Conservation (phyloP, 2,329 filamentous ascomycete species). For the Colletotrichum tropicale region DNA sequence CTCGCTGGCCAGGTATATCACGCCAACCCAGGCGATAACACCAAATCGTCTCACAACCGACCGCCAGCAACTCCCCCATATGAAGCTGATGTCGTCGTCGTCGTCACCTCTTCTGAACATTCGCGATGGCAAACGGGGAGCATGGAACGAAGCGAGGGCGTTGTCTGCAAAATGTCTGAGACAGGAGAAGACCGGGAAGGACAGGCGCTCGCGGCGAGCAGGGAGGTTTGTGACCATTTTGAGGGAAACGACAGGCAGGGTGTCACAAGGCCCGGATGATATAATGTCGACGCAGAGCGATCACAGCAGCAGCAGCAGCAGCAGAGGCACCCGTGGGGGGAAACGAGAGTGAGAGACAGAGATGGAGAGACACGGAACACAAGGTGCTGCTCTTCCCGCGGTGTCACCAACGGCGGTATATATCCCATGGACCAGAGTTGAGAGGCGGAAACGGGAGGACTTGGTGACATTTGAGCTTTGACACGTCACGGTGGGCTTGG, state of each 20-base stretch:
- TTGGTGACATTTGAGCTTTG: not conserved
- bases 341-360: not conserved
- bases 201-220: not conserved
- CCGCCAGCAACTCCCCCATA: not conserved
- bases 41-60: not conserved
- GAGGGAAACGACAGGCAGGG: not conserved
- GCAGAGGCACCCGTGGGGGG: not conserved
- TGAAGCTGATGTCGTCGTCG: not conserved
- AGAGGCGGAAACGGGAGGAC: not conserved
- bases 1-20: constrained; percentile 46
- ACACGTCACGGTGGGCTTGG: not conserved
- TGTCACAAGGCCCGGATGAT: not conserved
- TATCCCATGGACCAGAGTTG: not conserved
- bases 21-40: constrained; percentile 34
- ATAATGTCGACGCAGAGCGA: not conserved
- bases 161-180: constrained; percentile 26
- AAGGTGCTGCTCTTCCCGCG: not conserved
- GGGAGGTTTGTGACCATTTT: not conserved
- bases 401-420: constrained; percentile 4
- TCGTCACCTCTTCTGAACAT: not conserved
- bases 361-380: not conserved
- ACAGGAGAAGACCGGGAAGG: constrained; percentile 29
- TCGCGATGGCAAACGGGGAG: not conserved
- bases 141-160: not conserved
- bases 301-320: not conserved